phyloP scores from a whole-genome alignment of 2,329 filamentous ascomycete genomes.

The Emmonsiellopsis sp. region DNA sequence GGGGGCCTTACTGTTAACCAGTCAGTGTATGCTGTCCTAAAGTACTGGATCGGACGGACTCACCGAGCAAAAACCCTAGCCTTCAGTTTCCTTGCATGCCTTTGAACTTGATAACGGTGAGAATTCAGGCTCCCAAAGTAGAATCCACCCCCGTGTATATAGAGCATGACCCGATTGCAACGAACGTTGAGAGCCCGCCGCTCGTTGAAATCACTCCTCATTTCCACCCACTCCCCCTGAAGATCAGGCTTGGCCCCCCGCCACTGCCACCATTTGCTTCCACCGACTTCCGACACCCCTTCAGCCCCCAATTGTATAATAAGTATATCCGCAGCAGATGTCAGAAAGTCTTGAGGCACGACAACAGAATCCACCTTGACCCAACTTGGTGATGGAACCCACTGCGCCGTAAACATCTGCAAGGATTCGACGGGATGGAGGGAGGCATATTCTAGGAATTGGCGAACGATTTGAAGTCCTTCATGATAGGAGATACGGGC shows the following conservation, averaged over 20 bases:
- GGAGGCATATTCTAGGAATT: slow-evolving; percentile 76
- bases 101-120: slow-evolving; percentile 96
- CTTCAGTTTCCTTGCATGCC: slow-evolving; percentile 88
- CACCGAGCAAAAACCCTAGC: slow-evolving; percentile 72
- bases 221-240: slow-evolving; percentile 92
- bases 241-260: slow-evolving; percentile 56
- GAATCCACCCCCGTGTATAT: slow-evolving; percentile 89
- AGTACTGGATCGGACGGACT: slow-evolving; percentile 16
- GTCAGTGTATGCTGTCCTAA: background rate
- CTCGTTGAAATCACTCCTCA: slow-evolving; percentile 70
- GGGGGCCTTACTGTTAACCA: no score
- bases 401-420: slow-evolving; percentile 83
- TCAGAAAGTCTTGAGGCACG: slow-evolving; percentile 57
- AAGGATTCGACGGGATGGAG: slow-evolving; percentile 88
- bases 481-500: slow-evolving; percentile 91
- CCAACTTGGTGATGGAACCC: slow-evolving; percentile 85
- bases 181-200: slow-evolving; percentile 54
- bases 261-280: slow-evolving; percentile 86
- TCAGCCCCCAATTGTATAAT: slow-evolving; percentile 66
- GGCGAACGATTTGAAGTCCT: slow-evolving; percentile 75
- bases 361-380: slow-evolving; percentile 64
- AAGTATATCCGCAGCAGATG: slow-evolving; percentile 57
- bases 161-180: slow-evolving; percentile 74
- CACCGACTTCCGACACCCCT: slow-evolving; percentile 68
- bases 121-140: slow-evolving; percentile 94